Conservation (phyloP, 768 basidiomycete genomes). For the Lentinus brumalis region DNA sequence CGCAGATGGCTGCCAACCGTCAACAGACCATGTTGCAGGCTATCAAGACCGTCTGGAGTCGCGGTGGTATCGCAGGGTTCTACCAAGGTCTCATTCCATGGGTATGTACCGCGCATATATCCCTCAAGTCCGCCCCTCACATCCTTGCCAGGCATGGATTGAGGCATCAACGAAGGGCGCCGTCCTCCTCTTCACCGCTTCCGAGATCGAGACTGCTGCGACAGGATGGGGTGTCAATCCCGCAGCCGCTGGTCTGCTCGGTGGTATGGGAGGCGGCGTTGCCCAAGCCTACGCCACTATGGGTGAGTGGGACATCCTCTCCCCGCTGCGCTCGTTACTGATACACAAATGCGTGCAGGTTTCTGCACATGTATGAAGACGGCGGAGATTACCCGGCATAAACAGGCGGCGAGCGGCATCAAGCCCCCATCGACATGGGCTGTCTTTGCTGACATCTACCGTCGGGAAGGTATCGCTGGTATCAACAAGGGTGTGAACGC, state of each 20-base stretch:
- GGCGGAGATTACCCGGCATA: conserved; percentile 94
- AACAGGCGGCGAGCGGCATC: conserved; percentile 81
- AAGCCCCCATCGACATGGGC: conserved; percentile 92
- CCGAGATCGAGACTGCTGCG: conserved; percentile 82
- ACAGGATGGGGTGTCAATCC: conserved; percentile 72
- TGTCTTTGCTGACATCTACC: conserved; percentile 93
- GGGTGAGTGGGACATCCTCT: conserved; percentile 60
- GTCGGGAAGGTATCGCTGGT: conserved; percentile 88
- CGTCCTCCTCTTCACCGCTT: conserved; percentile 93
- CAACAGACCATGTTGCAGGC: conserved; percentile 90
- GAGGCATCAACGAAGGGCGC: conserved; percentile 98
- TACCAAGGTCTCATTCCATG: conserved; percentile 99
- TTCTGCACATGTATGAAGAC: conserved; percentile 99
- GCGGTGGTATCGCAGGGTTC: conserved; percentile 88
- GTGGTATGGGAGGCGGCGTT: conserved; percentile 97
- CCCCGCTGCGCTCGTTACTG: background rate
- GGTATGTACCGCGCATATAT: conserved; percentile 50
- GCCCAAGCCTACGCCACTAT: conserved; percentile 99
- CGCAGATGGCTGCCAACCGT: conserved; percentile 98
- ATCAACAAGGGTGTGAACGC: conserved; percentile 99
- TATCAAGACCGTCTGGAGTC: conserved; percentile 82
- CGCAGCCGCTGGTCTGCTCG: conserved; percentile 83
- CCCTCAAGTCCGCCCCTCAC: background rate
- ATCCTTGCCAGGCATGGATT: conserved; percentile 83
- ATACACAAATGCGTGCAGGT: conserved; percentile 47